A percentile compares a stretch with the other conserved stretches of the same genome.
These are phyloP conservation scores for Mrakia gelida DNA, from an alignment of 768 basidiomycete genomes.

Conservation along the genomic window DNA sequence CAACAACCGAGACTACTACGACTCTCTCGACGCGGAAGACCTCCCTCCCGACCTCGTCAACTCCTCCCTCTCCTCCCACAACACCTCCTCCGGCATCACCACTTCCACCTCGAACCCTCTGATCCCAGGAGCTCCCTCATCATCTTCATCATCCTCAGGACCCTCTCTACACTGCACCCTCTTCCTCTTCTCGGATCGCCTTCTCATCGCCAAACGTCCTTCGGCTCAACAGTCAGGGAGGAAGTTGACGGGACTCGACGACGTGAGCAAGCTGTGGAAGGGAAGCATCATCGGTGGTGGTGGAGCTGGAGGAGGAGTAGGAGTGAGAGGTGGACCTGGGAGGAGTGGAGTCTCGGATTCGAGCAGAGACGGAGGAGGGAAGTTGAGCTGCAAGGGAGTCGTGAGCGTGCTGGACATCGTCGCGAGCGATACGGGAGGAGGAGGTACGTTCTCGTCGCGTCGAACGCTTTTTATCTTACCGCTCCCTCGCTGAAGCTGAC, in stretches of 20 bases:
- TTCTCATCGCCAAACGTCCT: slow-evolving; percentile 82
- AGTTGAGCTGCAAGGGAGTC: slow-evolving; percentile 65
- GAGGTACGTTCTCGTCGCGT: slow-evolving; percentile 54
- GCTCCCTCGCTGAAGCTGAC: no score
- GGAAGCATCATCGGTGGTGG: slow-evolving; percentile 54
- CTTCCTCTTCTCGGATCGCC: slow-evolving; percentile 89
- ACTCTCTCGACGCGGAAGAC: slow-evolving; percentile 91
- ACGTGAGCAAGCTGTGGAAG: slow-evolving; percentile 52
- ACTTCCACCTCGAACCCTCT: slow-evolving; percentile 18
- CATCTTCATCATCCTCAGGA: neutral
- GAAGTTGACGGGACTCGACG: slow-evolving; percentile 53
- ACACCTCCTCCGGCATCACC: slow-evolving; percentile 12
- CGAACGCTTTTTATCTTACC: neutral
- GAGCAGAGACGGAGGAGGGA: slow-evolving; percentile 5
- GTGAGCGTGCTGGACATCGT: slow-evolving; percentile 79
- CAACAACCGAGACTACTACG: slow-evolving; percentile 78
- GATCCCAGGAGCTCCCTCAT: neutral
- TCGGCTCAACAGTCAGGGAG: slow-evolving; percentile 40
- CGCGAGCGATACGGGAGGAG: slow-evolving; percentile 69
- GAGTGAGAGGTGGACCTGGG: slow-evolving; percentile 3
- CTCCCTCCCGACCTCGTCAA: slow-evolving; percentile 37
- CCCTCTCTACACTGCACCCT: slow-evolving; percentile 71
- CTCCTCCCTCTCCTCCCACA: slow-evolving; percentile 34
- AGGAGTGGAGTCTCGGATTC: neutral
- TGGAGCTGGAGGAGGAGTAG: slow-evolving; percentile 11